Percentiles rank a stretch among this genome's conserved stretches.
Evolutionary conservation across 2,329 filamentous ascomycete species (phyloP).

Genomic region (Dichotomopilus funicola): DNA sequence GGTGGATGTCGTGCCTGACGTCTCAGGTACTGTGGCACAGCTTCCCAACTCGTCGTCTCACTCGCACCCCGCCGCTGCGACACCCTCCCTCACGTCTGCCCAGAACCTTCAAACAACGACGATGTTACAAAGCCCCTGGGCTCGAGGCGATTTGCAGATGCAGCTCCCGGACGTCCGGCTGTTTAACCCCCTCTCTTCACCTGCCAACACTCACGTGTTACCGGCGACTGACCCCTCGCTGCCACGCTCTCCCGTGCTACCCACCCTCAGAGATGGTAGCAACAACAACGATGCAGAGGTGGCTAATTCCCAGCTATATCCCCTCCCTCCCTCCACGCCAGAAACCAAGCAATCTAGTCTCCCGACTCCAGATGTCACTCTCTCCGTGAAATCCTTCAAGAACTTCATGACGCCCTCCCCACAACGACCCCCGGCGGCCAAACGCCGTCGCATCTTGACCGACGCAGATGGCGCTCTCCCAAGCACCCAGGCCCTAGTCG

Average conservation of each 20-base stretch:
- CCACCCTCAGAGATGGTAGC: background rate
- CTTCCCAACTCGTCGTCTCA: background rate
- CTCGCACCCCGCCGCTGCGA: background rate
- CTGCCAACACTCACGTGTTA: slow-evolving; percentile 14
- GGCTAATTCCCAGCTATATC: slow-evolving; percentile 4
- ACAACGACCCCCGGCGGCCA: slow-evolving; percentile 23
- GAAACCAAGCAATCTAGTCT: slow-evolving; percentile 26
- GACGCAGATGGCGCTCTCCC: slow-evolving; percentile 21
- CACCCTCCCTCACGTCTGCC: slow-evolving; percentile 6
- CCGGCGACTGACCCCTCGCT: background rate
- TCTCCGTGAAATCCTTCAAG: slow-evolving; percentile 46
- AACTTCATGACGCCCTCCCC: slow-evolving; percentile 48
- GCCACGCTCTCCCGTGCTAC: background rate
- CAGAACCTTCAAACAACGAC: background rate
- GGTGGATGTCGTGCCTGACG: background rate
- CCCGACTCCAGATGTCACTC: slow-evolving; percentile 40
- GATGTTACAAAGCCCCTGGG: slow-evolving; percentile 20
- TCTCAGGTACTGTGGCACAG: background rate
- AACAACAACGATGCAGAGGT: slow-evolving; percentile 10
- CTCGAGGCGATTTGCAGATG: slow-evolving; percentile 21
- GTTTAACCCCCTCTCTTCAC: slow-evolving; percentile 18
- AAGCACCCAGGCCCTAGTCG: slow-evolving; percentile 31
- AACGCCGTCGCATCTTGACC: slow-evolving; percentile 21
- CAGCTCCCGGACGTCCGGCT: slow-evolving; percentile 4
- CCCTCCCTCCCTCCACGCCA: slow-evolving; percentile 25